These are phyloP conservation scores for Haberlea rhodopensis DNA, from an alignment of 257 asterid genomes.

Conservation along the genomic window DNA sequence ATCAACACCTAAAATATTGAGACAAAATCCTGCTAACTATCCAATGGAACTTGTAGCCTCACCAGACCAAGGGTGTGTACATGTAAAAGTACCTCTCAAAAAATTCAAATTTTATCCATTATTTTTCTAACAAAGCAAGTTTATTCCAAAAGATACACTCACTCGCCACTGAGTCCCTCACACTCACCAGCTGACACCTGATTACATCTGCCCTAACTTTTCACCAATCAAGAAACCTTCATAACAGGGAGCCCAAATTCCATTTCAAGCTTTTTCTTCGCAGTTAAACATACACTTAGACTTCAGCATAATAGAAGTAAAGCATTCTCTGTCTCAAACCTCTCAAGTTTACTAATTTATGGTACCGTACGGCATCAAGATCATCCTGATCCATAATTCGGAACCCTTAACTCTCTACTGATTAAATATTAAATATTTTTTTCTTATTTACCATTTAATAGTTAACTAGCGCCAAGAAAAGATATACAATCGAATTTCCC, in stretches of 20 bases:
- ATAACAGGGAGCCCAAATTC: background rate
- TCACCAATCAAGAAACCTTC: constrained; percentile 11
- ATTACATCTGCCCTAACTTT: constrained; percentile 1
- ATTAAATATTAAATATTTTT: too few species aligned
- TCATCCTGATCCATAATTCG: too few species aligned
- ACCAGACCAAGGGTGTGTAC: background rate
- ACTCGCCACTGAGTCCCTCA: background rate
- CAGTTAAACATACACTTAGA: background rate
- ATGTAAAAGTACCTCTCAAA: background rate
- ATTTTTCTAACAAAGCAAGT: too few species aligned
- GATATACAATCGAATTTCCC: background rate
- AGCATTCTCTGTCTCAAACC: background rate
- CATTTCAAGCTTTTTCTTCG: background rate
- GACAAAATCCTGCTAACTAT: background rate
- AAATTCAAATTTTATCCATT: too few species aligned
- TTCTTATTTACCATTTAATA: background rate
- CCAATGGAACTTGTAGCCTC: background rate
- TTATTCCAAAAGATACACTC: background rate
- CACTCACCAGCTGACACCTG: constrained; percentile 5
- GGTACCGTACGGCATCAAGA: background rate
- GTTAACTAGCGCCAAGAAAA: background rate
- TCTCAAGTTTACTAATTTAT: background rate
- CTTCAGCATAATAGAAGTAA: background rate
- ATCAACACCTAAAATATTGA: background rate
- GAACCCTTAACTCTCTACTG: too few species aligned